A percentile compares a stretch with the other conserved stretches of the same genome.
These are phyloP conservation scores for Trichoderma atroviride DNA, from an alignment of 2,329 filamentous ascomycete genomes.

Conservation along the genomic window DNA sequence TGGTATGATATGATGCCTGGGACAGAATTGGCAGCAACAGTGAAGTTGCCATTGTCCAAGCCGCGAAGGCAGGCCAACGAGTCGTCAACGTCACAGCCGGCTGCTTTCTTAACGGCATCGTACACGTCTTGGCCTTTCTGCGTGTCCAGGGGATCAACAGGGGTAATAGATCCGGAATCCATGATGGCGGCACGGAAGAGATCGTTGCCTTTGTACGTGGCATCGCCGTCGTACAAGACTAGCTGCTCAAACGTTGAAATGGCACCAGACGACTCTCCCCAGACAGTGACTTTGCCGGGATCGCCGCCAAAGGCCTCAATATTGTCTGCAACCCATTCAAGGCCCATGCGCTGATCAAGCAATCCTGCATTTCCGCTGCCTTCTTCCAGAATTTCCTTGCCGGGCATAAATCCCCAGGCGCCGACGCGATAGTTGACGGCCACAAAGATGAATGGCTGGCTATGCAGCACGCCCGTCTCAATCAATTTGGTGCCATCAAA, in stretches of 20 bases:
- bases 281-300: slow-evolving; percentile 74
- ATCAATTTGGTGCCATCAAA: slow-evolving; percentile 57
- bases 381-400: slow-evolving; percentile 67
- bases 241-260: slow-evolving; percentile 80
- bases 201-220: slow-evolving; percentile 71
- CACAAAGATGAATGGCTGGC: slow-evolving; percentile 69
- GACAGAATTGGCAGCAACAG: slow-evolving; percentile 70
- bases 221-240: slow-evolving; percentile 71
- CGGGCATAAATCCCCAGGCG: slow-evolving; percentile 73
- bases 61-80: slow-evolving; percentile 67
- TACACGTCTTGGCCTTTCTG: slow-evolving; percentile 67
- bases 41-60: slow-evolving; percentile 61
- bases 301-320: slow-evolving; percentile 79
- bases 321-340: slow-evolving; percentile 78
- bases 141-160: slow-evolving; percentile 65
- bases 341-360: slow-evolving; percentile 70
- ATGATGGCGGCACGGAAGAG: slow-evolving; percentile 80
- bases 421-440: slow-evolving; percentile 77
- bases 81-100: slow-evolving; percentile 63
- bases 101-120: slow-evolving; percentile 59
- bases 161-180: slow-evolving; percentile 68
- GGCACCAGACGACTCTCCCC: slow-evolving; percentile 71
- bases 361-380: slow-evolving; percentile 72
- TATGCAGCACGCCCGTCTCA: slow-evolving; percentile 44
- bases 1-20: slow-evolving; percentile 68